phyloP scores from a whole-genome alignment of 2,329 filamentous ascomycete species.

The Trichoderma koningii region DNA sequence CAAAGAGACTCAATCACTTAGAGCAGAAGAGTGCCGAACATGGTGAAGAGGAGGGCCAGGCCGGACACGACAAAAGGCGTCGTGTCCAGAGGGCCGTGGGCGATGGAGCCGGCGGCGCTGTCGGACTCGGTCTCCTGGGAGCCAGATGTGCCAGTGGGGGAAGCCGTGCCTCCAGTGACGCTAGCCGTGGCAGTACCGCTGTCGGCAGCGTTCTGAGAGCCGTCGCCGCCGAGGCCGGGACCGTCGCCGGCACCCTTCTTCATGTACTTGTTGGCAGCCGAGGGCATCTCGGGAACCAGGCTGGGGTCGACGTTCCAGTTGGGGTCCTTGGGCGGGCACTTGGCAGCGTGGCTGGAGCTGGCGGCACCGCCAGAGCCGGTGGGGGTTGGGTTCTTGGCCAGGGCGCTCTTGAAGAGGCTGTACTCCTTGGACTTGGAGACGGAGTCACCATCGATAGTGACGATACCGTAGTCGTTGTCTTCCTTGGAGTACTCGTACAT shows the following conservation, averaged over 20 bases:
- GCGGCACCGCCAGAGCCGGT: constrained; percentile 54
- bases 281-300: constrained; percentile 55
- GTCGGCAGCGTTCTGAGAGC: constrained; percentile 56
- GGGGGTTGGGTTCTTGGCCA: constrained; percentile 53
- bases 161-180: constrained; percentile 40
- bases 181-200: constrained; percentile 51
- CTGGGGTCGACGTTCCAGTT: constrained; percentile 56
- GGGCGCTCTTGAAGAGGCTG: constrained; percentile 51
- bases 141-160: constrained; percentile 32
- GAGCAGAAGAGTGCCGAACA: constrained; percentile 46
- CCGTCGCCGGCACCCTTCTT: constrained; percentile 55
- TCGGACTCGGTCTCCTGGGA: constrained; percentile 34
- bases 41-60: constrained; percentile 41
- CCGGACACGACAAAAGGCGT: constrained; percentile 43
- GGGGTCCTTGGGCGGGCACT: constrained; percentile 53
- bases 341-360: constrained; percentile 48
- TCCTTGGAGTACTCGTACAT: constrained; percentile 94
- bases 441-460: constrained; percentile 59
- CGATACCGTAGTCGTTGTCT: constrained; percentile 77
- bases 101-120: constrained; percentile 38
- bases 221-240: constrained; percentile 54
- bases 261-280: constrained; percentile 55
- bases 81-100: constrained; percentile 34
- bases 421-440: constrained; percentile 65
- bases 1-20: constrained; percentile 34